Base-by-base conservation (phyloP, 805 yeast species). In the Ascoidea rubescens region DNA sequence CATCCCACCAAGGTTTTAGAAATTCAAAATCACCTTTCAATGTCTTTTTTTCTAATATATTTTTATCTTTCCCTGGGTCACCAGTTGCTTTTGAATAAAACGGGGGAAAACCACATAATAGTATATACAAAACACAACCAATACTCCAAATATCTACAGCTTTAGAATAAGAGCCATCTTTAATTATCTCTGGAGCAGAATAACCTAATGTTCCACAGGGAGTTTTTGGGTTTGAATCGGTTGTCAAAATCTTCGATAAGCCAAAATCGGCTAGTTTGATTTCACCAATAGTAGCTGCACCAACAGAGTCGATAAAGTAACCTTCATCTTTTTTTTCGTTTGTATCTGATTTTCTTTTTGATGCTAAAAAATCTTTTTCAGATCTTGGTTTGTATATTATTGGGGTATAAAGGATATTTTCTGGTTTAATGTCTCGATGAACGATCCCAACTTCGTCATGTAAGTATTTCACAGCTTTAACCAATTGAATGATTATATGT, bases 1-100 rank as follows among this genome's bases (percentile, higher is more conserved):
- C 95, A 65, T 85, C 93, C 87, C 93, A 86, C 95, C 95, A 86
- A 1, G 95, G 95, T 54, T 76, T 69, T 51, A 86, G 69, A 62
- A 84, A 86, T n/a, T 78, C 76, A 64, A 75, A 86, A 53, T 84
- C 82, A 43, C 93, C 95, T 48, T 71, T 72, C 10, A 84, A 71
- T 37, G 84, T 87, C 63, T 85, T 86, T 52, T 74, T 73, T 4
- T 89, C 80, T 48, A 86, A 69, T 50, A 71, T 72, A 56, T 72
- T 72, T 3, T 80, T 73, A 59, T 84, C 82, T 55, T 82, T 85
- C 55, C 69, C 71, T 50, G 72, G 76, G 58, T 87, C 91, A 37
- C 14, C 14, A 10, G 8, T 14, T 10, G 8, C 14, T 10, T 37
- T 37, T 37, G 14, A 37, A 62, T 80, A 82, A 61, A 82, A 82